Conservation (phyloP, 306 rosid genomes). For the Acacia crassicarpa region DNA sequence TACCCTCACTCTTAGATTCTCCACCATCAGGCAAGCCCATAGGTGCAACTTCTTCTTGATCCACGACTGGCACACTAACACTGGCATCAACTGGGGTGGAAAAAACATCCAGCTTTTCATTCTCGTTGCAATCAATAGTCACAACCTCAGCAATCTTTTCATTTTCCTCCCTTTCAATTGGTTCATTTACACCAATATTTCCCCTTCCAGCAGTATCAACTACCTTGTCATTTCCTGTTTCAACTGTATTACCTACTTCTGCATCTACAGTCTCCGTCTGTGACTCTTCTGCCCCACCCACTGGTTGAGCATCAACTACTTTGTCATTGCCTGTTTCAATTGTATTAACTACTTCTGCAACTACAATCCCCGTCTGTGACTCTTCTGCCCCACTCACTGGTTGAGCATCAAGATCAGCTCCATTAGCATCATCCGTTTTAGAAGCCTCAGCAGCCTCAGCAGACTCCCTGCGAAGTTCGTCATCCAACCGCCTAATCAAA, state of each 20-base stretch:
- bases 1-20: slow-evolving; percentile 40
- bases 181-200: slow-evolving; percentile 23
- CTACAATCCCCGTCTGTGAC: slow-evolving; percentile 16
- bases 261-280: slow-evolving; percentile 23
- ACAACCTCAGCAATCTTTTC: slow-evolving; percentile 35
- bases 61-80: slow-evolving; percentile 34
- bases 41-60: slow-evolving; percentile 36
- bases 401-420: background rate
- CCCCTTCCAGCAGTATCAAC: slow-evolving; percentile 21
- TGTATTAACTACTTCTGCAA: slow-evolving; percentile 21
- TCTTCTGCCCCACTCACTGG: slow-evolving; percentile 36
- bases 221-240: background rate
- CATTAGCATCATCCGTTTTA: slow-evolving; percentile 41
- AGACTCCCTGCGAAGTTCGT: slow-evolving; percentile 57
- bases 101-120: slow-evolving; percentile 33
- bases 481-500: slow-evolving; percentile 78
- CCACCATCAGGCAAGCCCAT: slow-evolving; percentile 36
- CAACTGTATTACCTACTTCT: slow-evolving; percentile 18
- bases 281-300: slow-evolving; percentile 31
- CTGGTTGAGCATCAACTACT: slow-evolving; percentile 13
- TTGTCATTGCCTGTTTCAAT: background rate
- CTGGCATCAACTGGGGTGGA: slow-evolving; percentile 35
- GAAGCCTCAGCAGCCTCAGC: slow-evolving; percentile 22
- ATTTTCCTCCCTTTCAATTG: slow-evolving; percentile 1
- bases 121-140: slow-evolving; percentile 30